A percentile compares a stretch with the other conserved stretches of the same genome.
phyloP scores from a whole-genome alignment of 257 asterid genomes.

The Haberlea rhodopensis region DNA sequence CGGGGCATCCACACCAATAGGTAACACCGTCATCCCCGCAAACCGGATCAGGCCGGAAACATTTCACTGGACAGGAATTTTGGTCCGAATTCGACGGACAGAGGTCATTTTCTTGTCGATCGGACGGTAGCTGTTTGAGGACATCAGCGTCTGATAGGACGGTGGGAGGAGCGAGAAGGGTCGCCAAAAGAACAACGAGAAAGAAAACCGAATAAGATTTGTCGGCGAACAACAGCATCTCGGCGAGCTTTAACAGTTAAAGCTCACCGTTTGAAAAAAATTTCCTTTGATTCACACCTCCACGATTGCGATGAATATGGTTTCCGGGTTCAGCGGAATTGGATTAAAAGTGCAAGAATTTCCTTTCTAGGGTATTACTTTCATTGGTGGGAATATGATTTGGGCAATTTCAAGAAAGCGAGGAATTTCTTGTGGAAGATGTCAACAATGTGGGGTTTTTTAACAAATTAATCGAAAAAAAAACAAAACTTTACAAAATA shows the following conservation, averaged over 20 bases:
- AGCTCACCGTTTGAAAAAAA: constrained; percentile 28
- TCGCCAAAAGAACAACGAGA: constrained; percentile 33
- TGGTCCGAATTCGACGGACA: constrained; percentile 41
- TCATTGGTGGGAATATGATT: constrained; percentile 14
- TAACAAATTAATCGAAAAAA: no score
- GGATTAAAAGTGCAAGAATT: constrained; percentile 17
- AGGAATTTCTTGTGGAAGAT: constrained; percentile 15
- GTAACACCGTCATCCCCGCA: constrained; percentile 85
- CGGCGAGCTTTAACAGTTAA: constrained; percentile 34
- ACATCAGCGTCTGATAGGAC: constrained; percentile 43
- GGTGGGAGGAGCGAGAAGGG: constrained; percentile 39
- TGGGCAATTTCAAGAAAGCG: constrained; percentile 8
- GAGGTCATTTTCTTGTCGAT: constrained; percentile 28
- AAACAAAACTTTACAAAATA: no score
- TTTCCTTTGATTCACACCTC: not conserved
- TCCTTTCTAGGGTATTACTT: constrained; percentile 30
- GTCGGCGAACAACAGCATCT: constrained; percentile 34
- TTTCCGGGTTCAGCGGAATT: constrained; percentile 2
- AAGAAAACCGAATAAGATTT: constrained; percentile 28
- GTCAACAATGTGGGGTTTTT: no score
- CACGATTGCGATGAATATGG: not conserved
- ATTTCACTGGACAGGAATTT: constrained; percentile 67
- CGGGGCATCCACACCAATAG: constrained; percentile 98
- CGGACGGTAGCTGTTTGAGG: constrained; percentile 52
- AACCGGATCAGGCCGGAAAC: constrained; percentile 92